phyloP scores from a whole-genome alignment of 2,329 filamentous ascomycete species.

The Arthroderma uncinatum region DNA sequence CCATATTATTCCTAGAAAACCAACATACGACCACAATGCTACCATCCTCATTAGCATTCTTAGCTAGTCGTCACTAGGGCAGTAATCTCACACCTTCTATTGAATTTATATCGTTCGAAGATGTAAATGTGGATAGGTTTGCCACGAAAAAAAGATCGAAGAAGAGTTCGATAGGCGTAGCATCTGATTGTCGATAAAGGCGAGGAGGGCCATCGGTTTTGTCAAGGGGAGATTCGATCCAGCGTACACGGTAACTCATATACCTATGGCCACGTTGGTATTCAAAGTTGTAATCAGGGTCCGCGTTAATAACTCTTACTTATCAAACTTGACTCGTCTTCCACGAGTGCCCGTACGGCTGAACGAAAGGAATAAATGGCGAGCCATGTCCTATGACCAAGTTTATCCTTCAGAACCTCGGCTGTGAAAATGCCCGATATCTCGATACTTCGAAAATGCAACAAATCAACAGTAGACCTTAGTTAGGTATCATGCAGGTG shows the following conservation, averaged over 20 bases:
- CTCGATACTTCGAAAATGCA: not conserved
- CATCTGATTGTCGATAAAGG: constrained; percentile 38
- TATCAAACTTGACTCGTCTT: constrained; percentile 10
- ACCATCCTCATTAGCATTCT: not conserved
- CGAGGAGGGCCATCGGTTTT: constrained; percentile 20
- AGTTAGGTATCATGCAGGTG: not conserved
- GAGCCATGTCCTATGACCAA: constrained; percentile 15
- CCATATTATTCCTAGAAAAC: constrained; percentile 52
- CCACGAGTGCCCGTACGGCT: constrained; percentile 20
- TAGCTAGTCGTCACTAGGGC: not conserved
- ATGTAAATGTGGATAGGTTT: constrained; percentile 53
- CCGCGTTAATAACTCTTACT: constrained; percentile 17
- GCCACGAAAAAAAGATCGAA: constrained; percentile 54
- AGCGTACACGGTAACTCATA: constrained; percentile 19
- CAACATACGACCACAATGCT: constrained; percentile 39
- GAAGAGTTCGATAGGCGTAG: constrained; percentile 46
- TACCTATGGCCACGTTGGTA: constrained; percentile 7
- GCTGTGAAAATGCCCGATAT: not conserved
- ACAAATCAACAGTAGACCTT: not conserved
- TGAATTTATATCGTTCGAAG: constrained; percentile 45
- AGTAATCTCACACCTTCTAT: constrained; percentile 22
- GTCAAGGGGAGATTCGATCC: constrained; percentile 29
- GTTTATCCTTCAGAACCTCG: not conserved
- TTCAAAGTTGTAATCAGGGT: not conserved
- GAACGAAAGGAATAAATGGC: constrained; percentile 24